Evolutionary conservation across 208 protist genomes (phyloP).

Genomic region (Eutreptiella sp.): DNA sequence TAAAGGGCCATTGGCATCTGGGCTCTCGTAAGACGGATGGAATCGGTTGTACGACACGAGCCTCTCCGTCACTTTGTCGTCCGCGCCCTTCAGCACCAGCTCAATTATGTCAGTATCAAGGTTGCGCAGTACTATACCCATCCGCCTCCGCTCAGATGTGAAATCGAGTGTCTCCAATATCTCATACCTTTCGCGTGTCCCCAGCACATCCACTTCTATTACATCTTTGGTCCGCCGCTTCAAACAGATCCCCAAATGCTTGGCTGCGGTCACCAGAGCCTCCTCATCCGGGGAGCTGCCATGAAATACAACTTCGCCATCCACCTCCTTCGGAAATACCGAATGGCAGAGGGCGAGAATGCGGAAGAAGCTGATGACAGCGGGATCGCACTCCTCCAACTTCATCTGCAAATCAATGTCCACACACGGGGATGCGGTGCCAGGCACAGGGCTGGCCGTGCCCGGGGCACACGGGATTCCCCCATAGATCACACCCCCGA

Average conservation of each 20-base stretch:
- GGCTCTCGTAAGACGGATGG: too few species aligned
- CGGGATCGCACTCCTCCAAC: background rate
- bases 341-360: constrained; percentile 76
- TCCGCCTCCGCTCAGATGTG: constrained; percentile 70
- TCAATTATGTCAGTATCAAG: constrained; percentile 23
- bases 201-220: constrained; percentile 36
- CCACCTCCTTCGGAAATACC: constrained; percentile 41
- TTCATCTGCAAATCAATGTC: too few species aligned
- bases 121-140: constrained; percentile 67
- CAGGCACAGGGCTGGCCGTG: too few species aligned
- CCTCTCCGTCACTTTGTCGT: constrained; percentile 55
- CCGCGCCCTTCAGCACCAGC: constrained; percentile 76
- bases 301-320: background rate
- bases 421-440: too few species aligned
- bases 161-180: constrained; percentile 73
- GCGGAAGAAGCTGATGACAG: constrained; percentile 48
- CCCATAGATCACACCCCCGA: constrained; percentile 33
- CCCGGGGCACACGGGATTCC: too few species aligned
- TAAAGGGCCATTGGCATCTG: too few species aligned
- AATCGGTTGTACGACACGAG: too few species aligned
- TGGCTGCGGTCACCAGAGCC: constrained; percentile 70
- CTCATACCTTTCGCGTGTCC: constrained; percentile 34
- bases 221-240: constrained; percentile 31
- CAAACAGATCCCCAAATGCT: constrained; percentile 51
- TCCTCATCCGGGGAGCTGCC: constrained; percentile 81